These are phyloP conservation scores for Phytophthora pistaciae DNA, from an alignment of 352 stramenopile genomes.

Conservation along the genomic window DNA sequence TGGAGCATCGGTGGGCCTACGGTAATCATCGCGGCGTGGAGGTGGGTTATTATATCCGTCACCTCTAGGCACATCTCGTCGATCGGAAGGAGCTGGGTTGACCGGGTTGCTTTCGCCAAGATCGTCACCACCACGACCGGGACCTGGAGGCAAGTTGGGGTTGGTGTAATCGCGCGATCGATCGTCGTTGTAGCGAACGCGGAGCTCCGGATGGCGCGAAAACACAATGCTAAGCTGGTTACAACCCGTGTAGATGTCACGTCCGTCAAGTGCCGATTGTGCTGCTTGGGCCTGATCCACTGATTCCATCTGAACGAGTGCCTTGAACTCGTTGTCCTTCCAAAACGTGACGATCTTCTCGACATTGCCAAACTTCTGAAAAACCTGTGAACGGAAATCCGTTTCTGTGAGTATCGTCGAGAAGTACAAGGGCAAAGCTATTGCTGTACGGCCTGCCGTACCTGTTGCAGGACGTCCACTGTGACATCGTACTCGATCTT, in stretches of 20 bases:
- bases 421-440: not conserved
- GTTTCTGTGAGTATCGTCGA: not conserved
- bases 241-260: slow-evolving; percentile 89
- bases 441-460: slow-evolving; percentile 3
- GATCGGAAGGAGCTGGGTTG: slow-evolving; percentile 15
- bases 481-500: slow-evolving; percentile 90
- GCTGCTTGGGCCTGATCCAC: slow-evolving; percentile 76
- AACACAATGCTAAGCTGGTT: slow-evolving; percentile 87
- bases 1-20: slow-evolving; percentile 11
- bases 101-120: slow-evolving; percentile 13
- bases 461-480: slow-evolving; percentile 82
- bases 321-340: slow-evolving; percentile 86
- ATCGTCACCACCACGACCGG: slow-evolving; percentile 33
- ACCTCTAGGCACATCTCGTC: slow-evolving; percentile 26
- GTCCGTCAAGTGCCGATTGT: slow-evolving; percentile 74
- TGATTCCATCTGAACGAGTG: slow-evolving; percentile 84
- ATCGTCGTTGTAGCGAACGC: slow-evolving; percentile 83
- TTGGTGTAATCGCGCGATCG: slow-evolving; percentile 81
- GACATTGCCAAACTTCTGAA: slow-evolving; percentile 88
- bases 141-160: slow-evolving; percentile 64
- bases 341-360: slow-evolving; percentile 86
- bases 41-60: slow-evolving; percentile 26
- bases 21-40: slow-evolving; percentile 36
- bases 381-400: slow-evolving; percentile 46
- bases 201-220: slow-evolving; percentile 73